These are phyloP conservation scores for Crithidia mellificae DNA, from an alignment of 208 protist species.

Conservation along the genomic window DNA sequence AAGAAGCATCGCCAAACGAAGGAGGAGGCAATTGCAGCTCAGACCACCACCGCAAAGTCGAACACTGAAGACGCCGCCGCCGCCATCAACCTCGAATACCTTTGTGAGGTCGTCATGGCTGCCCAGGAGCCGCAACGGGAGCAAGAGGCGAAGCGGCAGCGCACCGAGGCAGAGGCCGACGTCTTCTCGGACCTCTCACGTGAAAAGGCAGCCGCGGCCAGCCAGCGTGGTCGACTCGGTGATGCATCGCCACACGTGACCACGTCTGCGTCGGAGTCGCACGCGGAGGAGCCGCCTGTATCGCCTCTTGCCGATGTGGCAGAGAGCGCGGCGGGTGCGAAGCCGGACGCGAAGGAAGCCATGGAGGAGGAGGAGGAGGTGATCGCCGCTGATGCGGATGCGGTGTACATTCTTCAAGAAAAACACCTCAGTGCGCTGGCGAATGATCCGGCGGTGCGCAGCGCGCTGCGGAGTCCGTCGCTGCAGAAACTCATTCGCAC, in stretches of 20 bases:
- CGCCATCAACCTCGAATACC: neutral
- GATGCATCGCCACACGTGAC: neutral
- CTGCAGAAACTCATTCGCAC: slow-evolving; percentile 67
- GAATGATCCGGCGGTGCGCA: slow-evolving; percentile 43
- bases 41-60: neutral
- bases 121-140: slow-evolving; percentile 9
- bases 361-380: slow-evolving; percentile 9
- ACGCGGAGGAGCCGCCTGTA: too few species aligned
- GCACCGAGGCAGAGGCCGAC: slow-evolving; percentile 27
- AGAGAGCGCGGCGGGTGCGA: neutral
- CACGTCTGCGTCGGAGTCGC: neutral
- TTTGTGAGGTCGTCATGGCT: slow-evolving; percentile 24
- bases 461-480: slow-evolving; percentile 46
- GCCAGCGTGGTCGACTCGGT: neutral
- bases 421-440: slow-evolving; percentile 66
- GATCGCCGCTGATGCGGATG: slow-evolving; percentile 24
- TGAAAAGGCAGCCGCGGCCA: slow-evolving; percentile 6
- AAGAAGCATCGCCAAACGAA: slow-evolving; percentile 47
- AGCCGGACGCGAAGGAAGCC: neutral
- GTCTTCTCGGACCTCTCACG: slow-evolving; percentile 31
- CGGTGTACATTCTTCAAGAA: slow-evolving; percentile 60
- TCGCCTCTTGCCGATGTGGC: too few species aligned
- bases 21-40: slow-evolving; percentile 16
- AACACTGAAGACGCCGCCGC: too few species aligned
- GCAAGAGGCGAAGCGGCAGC: slow-evolving; percentile 21